Evolutionary conservation across 2,329 filamentous ascomycete species (phyloP), one percentile per base, ranked within the genome.

Genomic region (Knufia fluminis): DNA sequence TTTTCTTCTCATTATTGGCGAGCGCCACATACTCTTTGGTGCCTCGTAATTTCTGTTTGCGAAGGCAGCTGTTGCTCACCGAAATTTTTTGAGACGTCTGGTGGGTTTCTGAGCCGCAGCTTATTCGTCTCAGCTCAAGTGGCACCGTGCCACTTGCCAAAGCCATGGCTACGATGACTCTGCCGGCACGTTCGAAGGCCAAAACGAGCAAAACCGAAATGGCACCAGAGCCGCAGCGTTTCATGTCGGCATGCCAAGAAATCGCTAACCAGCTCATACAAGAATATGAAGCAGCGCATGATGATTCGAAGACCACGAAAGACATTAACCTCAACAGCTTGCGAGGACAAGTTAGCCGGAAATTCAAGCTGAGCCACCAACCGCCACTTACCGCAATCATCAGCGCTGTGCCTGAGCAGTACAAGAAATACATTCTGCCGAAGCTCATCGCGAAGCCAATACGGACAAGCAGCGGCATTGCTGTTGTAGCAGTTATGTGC

Each of bases 381-480:
- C 92, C 92, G 26, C 88, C 94, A 22, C 73, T 98, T 56, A 97
- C 91, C 7, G 91, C 92, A 52, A 98, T 98, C 63, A 97, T 98
- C 63, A 88, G 92, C 48, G 92, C 92, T 8, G 91, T 98, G 31
- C 94, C 94, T n/a, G 92, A 98, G 66, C 90, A 97, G 66, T 96
- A 97, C 72, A 98, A 97, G 75, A 98, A 97, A 72, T 97, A 97
- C 62, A 96, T 98, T 54, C 71, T 97, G 54, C 92, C 90, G 17
- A 95, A 95, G 70, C 74, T 98, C 54, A 89, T 98, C 60, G 92
- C 94, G 22, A 98, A 98, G 69, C 92, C 92, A 1, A 97, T 98
- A 52, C 82, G 88, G 60, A 96, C 91, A 14, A 94, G 91, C 0
- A 96, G 90, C 46, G 92, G 33, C n/a, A 36, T 36, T 16, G 33